phyloP scores from a whole-genome alignment of 306 rosid species.

The Begonia masoniana region DNA sequence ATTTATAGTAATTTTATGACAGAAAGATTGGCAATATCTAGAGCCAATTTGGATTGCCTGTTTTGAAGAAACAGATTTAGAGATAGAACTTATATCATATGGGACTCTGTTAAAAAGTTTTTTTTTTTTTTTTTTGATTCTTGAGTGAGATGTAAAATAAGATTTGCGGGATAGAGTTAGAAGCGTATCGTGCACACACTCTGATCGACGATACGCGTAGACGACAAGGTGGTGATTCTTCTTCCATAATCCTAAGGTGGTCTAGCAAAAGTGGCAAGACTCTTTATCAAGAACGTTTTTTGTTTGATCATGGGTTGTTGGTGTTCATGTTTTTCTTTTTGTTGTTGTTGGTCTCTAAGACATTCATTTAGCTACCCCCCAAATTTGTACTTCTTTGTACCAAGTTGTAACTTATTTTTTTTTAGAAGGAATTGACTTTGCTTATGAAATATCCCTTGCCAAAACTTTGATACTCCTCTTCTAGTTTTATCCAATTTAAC shows the following conservation, averaged over 20 bases:
- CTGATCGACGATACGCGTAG: constrained; percentile 42
- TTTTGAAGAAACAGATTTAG: constrained; percentile 67
- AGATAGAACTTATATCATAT: constrained; percentile 43
- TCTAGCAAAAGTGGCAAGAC: background rate
- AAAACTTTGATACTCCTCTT: too few species aligned
- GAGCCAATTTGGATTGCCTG: background rate
- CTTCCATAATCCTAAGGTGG: background rate
- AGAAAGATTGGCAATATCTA: background rate
- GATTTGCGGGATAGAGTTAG: constrained; percentile 79
- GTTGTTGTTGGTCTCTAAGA: too few species aligned
- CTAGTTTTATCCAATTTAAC: too few species aligned
- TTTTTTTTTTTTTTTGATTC: constrained; percentile 35
- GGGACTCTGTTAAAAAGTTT: constrained; percentile 50
- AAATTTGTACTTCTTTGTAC: too few species aligned
- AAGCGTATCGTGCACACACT: constrained; percentile 74
- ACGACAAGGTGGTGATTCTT: background rate
- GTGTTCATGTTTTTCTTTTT: too few species aligned
- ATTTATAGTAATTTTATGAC: constrained; percentile 40
- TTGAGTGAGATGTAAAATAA: constrained; percentile 95
- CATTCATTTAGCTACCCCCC: too few species aligned
- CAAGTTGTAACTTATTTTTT: too few species aligned
- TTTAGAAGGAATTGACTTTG: too few species aligned
- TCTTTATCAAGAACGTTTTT: background rate
- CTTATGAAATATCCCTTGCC: too few species aligned
- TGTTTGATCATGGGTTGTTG: background rate